Percentiles rank a stretch among this genome's conserved stretches.
Evolutionary conservation across 1,284 basidiomycete genomes (phyloP).

Genomic region (Wolfiporia cocos): DNA sequence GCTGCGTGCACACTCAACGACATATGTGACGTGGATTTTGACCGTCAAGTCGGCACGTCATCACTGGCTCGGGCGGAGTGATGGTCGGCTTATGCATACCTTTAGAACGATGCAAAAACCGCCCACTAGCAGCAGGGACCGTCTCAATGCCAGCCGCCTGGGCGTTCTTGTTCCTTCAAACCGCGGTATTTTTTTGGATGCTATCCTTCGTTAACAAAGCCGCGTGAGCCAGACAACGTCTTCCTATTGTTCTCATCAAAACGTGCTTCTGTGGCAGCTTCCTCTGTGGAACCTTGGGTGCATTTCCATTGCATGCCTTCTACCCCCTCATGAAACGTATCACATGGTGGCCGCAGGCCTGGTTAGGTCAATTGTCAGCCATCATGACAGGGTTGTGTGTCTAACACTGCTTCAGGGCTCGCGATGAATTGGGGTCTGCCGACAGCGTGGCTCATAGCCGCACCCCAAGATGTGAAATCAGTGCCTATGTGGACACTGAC

Average conservation of each 20-base stretch:
- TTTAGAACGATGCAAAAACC: slow-evolving; percentile 20
- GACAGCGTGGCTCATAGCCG: slow-evolving; percentile 13
- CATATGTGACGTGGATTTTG: slow-evolving; percentile 33
- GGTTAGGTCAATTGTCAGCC: not conserved
- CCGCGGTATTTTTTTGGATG: slow-evolving; percentile 27
- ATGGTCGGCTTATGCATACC: slow-evolving; percentile 1
- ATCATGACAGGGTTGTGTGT: slow-evolving; percentile 5
- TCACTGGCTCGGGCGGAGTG: not conserved
- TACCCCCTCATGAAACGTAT: slow-evolving; percentile 60
- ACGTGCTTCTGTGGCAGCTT: slow-evolving; percentile 26
- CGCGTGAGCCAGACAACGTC: slow-evolving; percentile 14
- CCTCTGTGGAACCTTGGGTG: slow-evolving; percentile 32
- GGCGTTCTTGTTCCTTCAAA: slow-evolving; percentile 36
- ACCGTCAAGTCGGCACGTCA: slow-evolving; percentile 29
- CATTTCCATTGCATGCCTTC: slow-evolving; percentile 40
- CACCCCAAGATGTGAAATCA: slow-evolving; percentile 1
- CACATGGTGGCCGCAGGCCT: slow-evolving; percentile 62
- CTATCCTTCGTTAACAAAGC: slow-evolving; percentile 13
- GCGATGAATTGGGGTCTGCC: slow-evolving; percentile 20
- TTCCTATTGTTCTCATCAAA: slow-evolving; percentile 6
- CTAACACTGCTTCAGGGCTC: slow-evolving; percentile 9
- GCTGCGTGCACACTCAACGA: slow-evolving; percentile 31
- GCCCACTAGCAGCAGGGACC: slow-evolving; percentile 42
- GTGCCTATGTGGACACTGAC: slow-evolving; percentile 20
- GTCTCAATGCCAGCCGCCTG: slow-evolving; percentile 35